Conservation (phyloP, 2,329 filamentous ascomycete genomes). For the Podosphaera fusca region DNA sequence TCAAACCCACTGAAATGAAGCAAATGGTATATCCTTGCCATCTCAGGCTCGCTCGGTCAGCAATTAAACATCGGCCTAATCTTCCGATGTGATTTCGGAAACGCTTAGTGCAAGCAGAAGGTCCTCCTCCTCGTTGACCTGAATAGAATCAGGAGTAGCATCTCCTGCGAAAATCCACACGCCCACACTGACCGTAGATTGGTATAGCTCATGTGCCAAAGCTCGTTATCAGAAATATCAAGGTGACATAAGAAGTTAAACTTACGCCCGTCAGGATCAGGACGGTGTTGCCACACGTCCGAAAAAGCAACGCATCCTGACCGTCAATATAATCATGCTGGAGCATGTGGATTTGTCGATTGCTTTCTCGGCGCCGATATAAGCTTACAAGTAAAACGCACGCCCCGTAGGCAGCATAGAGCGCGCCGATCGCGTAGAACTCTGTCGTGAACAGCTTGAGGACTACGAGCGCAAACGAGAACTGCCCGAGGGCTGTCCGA, state of each 20-base stretch:
- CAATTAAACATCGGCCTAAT: too few relatives aligned
- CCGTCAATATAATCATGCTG: conserved; percentile 20
- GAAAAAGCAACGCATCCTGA: conserved; percentile 29
- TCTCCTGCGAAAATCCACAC: too few relatives aligned
- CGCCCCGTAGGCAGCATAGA: conserved; percentile 80
- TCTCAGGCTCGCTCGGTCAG: too few relatives aligned
- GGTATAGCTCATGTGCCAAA: conserved; percentile 4
- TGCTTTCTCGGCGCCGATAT: conserved; percentile 75
- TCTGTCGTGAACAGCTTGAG: conserved; percentile 92
- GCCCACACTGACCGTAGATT: too few relatives aligned
- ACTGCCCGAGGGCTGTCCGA: conserved; percentile 80
- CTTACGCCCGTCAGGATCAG: conserved; percentile 32
- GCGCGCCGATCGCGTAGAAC: conserved; percentile 89
- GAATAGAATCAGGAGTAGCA: too few relatives aligned
- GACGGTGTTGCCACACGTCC: conserved; percentile 40
- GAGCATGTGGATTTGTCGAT: conserved; percentile 60
- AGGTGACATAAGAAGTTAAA: conserved; percentile 30
- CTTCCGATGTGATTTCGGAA: too few relatives aligned
- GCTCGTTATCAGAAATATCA: conserved; percentile 31
- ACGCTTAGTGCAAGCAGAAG: too few relatives aligned
- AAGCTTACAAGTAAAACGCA: conserved; percentile 64
- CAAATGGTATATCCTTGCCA: too few relatives aligned
- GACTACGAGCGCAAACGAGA: conserved; percentile 83
- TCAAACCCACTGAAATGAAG: too few relatives aligned
- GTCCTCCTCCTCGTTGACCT: too few relatives aligned